Base-by-base conservation (phyloP, 2,329 filamentous ascomycete genomes). In the Cryphonectria parasitica region DNA sequence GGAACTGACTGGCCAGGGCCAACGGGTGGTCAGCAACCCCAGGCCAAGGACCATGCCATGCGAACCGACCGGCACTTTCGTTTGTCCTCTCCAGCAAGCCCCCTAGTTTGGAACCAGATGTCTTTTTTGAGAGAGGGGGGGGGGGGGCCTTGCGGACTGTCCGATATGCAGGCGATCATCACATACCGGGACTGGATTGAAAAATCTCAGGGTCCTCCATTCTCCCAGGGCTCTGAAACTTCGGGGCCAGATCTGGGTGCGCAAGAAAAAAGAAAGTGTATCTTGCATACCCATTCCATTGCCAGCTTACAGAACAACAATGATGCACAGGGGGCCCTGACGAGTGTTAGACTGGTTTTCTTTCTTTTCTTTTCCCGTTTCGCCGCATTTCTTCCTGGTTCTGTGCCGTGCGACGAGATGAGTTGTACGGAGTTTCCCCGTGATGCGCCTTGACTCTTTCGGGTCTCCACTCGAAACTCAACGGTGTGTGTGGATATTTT, bases 31-130 rank as follows among this genome's bases (percentile, higher is more conserved):
- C 61, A 43, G 39, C 61, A 39, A 39, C 31, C 31, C 34, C 58
- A 34, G 58, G 67, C 54, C 54, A 34, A 17, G 54, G 54, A 15
- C n/a, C n/a, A 39, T 70, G 61, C 61, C 69, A 71, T 34, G 66
- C 69, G 69, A 71, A 68, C 39, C 66, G 63, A 54, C 63, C 45
- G 45, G 45, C 45, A n/a, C 61, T 39, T 61, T 68, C 52, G 49
- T 63, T 28, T 19, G 45, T 49, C 45, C 45, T 49, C 19, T 49
- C 19, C 22, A 49, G 45, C 45, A n/a, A 49, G 39, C 52, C 39
- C 54, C 25, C 25, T 28, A 58, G 52, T 7, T 15, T 49, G 69
- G 52, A 36, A 52, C 67, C 31, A 69, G 49, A 11, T 54, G 34
- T n/a, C 15, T 62, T n/a, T 49, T 49, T 11, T 39, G 45, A 6